Base-by-base conservation (phyloP, 371 early-diverging fungal genomes). In the Syncephalastrum racemosum region DNA sequence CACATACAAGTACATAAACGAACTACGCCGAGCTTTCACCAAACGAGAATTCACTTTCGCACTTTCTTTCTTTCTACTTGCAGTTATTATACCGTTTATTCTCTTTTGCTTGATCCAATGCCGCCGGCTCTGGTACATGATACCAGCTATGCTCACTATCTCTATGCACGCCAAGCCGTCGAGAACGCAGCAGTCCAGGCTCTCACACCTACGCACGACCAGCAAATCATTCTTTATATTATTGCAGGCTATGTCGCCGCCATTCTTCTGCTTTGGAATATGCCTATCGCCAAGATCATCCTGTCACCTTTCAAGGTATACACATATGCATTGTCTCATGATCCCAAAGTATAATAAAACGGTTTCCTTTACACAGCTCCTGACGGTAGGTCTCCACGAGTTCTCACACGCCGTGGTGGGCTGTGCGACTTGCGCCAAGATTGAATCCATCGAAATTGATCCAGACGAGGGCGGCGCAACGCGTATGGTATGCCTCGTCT, bases 391-490 rank as follows among this genome's bases (percentile, higher is more conserved):
- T 20, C 66, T 94, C 45, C 94, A 94, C 59, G 94, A 94, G 62
- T 90, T 90, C 57, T 79, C 86, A 46, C 92, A 92, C 66, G 93
- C 93, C 4, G 76, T 86, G 42, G 88, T 84, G 55, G 94, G 93
- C 2, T 73, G 82, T 31, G 83, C 86, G 54, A 96, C 96, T 12
- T 94, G 96, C 45, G 98, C 91, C 8, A 84, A 85, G 55, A 91
- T 97, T n/a, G 82, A 88, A 58, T 84, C 90, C n/a, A 93, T 97
- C 48, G 88, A 89, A 25, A 83, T 97, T 56, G 91, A 96, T 67
- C 94, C 96, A 8, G 88, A 95, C 64, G 89, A 94, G 70, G 96
- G 94, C n/a, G 96, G 97, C 16, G 75, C 90, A 31, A 95, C 96
- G 14, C 73, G 75, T 36, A 91, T 93, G 90, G 77, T 84, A 66